Base-by-base conservation (phyloP, 805 yeast species). In the Candida verbasci region DNA sequence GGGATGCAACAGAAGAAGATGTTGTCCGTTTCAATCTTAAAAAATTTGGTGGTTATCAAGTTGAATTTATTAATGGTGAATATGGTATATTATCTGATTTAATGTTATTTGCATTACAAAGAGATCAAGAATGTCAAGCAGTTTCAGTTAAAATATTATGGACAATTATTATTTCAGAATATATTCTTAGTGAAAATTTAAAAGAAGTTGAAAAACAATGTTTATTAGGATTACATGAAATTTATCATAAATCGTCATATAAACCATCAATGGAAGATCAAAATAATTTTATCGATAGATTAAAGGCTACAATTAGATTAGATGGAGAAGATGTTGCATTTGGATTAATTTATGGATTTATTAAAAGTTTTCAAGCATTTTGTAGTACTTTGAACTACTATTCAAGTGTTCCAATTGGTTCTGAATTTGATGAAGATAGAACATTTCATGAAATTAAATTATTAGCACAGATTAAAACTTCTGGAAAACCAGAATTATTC, bases 361-460 rank as follows among this genome's bases (percentile, higher is more conserved):
- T 82, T 37, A 70, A 23, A 14, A 76, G 73, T 29, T 48, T 85
- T 25, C 58, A 76, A 17, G 80, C 77, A 17, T 84, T 85, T 57
- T 59, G 86, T 40, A 76, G 70, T 37, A 76, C 78, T 11, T 68
- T 84, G 50, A 70, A 76, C 42, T 86, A 84, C 49, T 73, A 83
- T 48, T 75, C 75, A 47, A 72, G 75, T 40, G 86, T 87, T 39
- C 96, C 96, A 10, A 72, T 70, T 31, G 88, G 88, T 14, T 80
- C 80, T 28, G 95, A 86, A 50, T 88, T 83, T 57, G 91, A 84
- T 49, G 91, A 85, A 55, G 96, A 87, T 57, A 17, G 95, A 50
- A 80, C 88, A 4, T 82, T 84, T 73, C 84, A 82, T 53, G 77
- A 78, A 41, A 68, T 87, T 52, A 82, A 81, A 49, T 80, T 86